Evolutionary conservation across 371 early-diverging fungal species (phyloP).

Genomic region (Lichtheimia ramosa): DNA sequence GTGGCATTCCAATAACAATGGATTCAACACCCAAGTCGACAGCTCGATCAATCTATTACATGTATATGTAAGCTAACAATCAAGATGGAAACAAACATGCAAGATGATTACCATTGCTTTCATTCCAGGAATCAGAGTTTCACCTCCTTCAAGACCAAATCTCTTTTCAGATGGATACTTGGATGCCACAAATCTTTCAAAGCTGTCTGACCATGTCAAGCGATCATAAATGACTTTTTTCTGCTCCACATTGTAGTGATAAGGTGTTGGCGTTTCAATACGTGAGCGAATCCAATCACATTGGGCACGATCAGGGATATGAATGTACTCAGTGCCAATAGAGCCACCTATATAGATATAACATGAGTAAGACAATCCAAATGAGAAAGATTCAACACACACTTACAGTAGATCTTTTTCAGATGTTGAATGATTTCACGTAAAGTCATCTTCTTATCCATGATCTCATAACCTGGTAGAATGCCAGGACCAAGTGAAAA

Average conservation of each 20-base stretch:
- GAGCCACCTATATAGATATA: slow-evolving; percentile 61
- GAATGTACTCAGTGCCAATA: slow-evolving; percentile 96
- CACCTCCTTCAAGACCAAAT: slow-evolving; percentile 97
- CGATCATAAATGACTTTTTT: slow-evolving; percentile 92
- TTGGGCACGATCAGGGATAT: slow-evolving; percentile 92
- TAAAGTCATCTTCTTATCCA: slow-evolving; percentile 73
- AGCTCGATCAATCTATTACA: slow-evolving; percentile 81
- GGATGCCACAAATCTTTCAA: slow-evolving; percentile 93
- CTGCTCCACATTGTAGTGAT: slow-evolving; percentile 82
- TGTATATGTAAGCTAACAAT: background rate
- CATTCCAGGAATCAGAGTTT: slow-evolving; percentile 96
- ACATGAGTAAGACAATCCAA: background rate
- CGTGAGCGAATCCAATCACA: slow-evolving; percentile 96
- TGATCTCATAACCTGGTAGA: slow-evolving; percentile 81
- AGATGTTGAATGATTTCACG: slow-evolving; percentile 86
- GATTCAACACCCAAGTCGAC: slow-evolving; percentile 93
- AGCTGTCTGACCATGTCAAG: slow-evolving; percentile 94
- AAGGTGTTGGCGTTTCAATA: slow-evolving; percentile 88
- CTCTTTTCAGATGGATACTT: slow-evolving; percentile 97
- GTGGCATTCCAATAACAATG: slow-evolving; percentile 97
- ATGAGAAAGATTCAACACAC: background rate
- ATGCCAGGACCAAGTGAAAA: slow-evolving; percentile 95
- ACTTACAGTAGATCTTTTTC: slow-evolving; percentile 84
- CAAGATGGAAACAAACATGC: background rate
- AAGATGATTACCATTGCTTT: slow-evolving; percentile 77